A percentile compares a stretch with the other conserved stretches of the same genome.
Conservation (phyloP, 345 rosid species). For the thale cress (Arabidopsis thaliana) region TAIR10.1 NC_003076.8:25202501-25203000, state of each 20-base stretch:
- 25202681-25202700: no score
- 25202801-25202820: no score
- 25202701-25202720: no score
- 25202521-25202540: slow-evolving; percentile 6
- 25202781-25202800: no score
- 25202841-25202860: no score
- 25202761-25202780: no score
- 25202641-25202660: slow-evolving; percentile 14
- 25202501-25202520: slow-evolving; percentile 47
- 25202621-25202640: neutral
- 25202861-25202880: no score
- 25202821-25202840: no score
- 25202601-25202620: neutral
- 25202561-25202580: slow-evolving; percentile 28
- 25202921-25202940: neutral
- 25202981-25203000: slow-evolving; percentile 2
- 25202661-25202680: neutral
- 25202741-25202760: no score
- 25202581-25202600: neutral
- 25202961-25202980: slow-evolving; percentile 20
- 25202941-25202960: slow-evolving; percentile 11
- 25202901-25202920: neutral
- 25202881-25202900: neutral
- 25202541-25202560: neutral
- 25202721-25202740: no score